phyloP scores from a whole-genome alignment of 371 early-diverging fungal species.

The Mucor piriformis region DNA sequence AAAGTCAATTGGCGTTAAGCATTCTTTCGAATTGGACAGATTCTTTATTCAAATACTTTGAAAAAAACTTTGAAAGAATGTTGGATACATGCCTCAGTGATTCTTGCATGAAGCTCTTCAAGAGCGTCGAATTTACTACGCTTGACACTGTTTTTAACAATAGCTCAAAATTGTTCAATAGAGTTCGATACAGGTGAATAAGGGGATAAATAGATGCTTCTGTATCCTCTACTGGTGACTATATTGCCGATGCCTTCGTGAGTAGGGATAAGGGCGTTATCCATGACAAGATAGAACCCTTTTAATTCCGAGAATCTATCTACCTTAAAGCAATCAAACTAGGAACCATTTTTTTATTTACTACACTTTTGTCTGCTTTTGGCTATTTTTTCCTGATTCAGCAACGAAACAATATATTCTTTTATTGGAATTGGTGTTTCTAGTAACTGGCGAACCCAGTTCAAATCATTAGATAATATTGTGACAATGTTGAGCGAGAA shows the following conservation, averaged over 20 bases:
- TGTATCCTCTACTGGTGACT: constrained; percentile 6
- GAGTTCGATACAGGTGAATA: constrained; percentile 3
- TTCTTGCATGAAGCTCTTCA: constrained; percentile 5
- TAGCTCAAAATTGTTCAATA: constrained; percentile 12
- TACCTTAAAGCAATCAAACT: too few species aligned
- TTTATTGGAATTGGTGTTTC: too few species aligned
- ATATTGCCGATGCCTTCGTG: not conserved
- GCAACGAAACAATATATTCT: too few species aligned
- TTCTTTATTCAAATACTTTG: constrained; percentile 5
- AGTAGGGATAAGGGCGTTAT: too few species aligned
- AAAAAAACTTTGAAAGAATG: constrained; percentile 8
- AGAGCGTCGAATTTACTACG: not conserved
- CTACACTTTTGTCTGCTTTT: too few species aligned
- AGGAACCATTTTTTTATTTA: too few species aligned
- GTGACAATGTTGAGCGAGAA: too few species aligned
- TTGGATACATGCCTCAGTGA: constrained; percentile 11
- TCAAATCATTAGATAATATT: too few species aligned
- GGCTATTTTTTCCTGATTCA: too few species aligned
- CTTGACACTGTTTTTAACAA: constrained; percentile 13
- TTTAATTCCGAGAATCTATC: too few species aligned
- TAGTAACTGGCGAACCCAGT: too few species aligned
- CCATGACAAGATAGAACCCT: too few species aligned
- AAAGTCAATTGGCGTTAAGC: not conserved
- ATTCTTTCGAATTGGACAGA: not conserved
- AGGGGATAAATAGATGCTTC: constrained; percentile 7